Conservation (phyloP, 164 flowering plant genomes). For the Brasenia schreberi region DNA sequence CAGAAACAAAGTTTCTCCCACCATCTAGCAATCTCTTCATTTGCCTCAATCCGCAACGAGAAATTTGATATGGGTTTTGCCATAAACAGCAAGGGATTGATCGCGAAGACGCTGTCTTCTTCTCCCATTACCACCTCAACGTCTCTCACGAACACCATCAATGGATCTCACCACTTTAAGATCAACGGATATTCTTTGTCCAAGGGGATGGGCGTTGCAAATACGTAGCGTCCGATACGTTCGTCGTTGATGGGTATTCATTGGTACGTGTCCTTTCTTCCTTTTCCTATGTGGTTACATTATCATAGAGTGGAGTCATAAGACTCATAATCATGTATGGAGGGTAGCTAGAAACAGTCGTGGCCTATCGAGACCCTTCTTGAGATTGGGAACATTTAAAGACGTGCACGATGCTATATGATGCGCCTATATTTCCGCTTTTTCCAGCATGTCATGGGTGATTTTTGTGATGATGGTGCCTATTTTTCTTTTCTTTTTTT, state of each 20-base stretch:
- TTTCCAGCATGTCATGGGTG: no score
- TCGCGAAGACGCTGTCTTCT: neutral
- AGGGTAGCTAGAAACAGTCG: no score
- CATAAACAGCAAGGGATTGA: neutral
- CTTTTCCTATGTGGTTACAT: no score
- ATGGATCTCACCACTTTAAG: conserved; percentile 75
- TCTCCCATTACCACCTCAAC: conserved; percentile 31
- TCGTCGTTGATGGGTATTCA: conserved; percentile 67
- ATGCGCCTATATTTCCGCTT: no score
- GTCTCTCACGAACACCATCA: conserved; percentile 57
- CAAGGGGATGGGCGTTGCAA: conserved; percentile 74
- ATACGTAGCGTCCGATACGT: conserved; percentile 75
- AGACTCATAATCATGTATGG: no score
- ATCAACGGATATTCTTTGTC: conserved; percentile 70
- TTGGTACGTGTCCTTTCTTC: conserved; percentile 4
- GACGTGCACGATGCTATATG: no score
- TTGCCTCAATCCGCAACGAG: neutral
- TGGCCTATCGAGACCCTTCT: no score
- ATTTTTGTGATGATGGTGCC: no score
- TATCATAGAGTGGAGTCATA: no score
- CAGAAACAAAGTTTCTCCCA: neutral
- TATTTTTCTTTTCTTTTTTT: no score
- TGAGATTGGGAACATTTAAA: no score
- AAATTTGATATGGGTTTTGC: neutral
- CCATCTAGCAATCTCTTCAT: neutral